These are phyloP conservation scores for Yamadazyma paraphyllophila DNA, from an alignment of 805 yeast genomes.

Conservation along the genomic window DNA sequence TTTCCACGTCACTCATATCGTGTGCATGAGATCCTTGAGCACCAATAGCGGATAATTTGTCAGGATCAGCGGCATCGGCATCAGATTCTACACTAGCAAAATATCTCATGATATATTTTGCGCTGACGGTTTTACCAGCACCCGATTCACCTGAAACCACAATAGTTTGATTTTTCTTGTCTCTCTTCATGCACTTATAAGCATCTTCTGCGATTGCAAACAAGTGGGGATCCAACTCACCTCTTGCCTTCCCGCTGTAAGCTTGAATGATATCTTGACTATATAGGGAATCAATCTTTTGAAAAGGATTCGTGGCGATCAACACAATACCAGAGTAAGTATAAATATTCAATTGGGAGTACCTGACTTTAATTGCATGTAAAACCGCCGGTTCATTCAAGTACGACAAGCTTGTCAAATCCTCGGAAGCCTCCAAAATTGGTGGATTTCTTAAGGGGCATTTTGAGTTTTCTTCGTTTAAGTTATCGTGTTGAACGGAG, in stretches of 20 bases:
- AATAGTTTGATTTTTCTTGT: constrained; percentile 84
- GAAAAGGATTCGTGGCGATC: constrained; percentile 96
- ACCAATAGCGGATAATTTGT: constrained; percentile 6
- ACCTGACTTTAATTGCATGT: constrained; percentile 87
- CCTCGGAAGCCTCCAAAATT: constrained; percentile 88
- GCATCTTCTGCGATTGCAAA: constrained; percentile 99
- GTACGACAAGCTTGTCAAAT: constrained; percentile 86
- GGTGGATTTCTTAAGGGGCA: constrained; percentile 87
- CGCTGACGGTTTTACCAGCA: constrained; percentile 97
- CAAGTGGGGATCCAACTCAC: constrained; percentile 94
- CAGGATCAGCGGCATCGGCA: constrained; percentile 27
- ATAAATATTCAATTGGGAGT: constrained; percentile 85
- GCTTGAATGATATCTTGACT: constrained; percentile 92
- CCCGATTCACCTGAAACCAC: constrained; percentile 98
- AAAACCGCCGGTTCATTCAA: constrained; percentile 95
- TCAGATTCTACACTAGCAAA: constrained; percentile 86
- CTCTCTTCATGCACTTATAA: constrained; percentile 88
- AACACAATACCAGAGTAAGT: constrained; percentile 96
- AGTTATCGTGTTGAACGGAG: constrained; percentile 46
- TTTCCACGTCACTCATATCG: constrained; percentile 88
- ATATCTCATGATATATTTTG: constrained; percentile 95
- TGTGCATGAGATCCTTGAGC: constrained; percentile 34
- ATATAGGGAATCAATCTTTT: constrained; percentile 84
- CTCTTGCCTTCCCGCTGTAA: constrained; percentile 88
- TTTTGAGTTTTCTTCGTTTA: constrained; percentile 52